These are phyloP conservation scores for Eremothecium gossypii DNA, from an alignment of 1,139 yeast species.

Conservation along the genomic window DNA sequence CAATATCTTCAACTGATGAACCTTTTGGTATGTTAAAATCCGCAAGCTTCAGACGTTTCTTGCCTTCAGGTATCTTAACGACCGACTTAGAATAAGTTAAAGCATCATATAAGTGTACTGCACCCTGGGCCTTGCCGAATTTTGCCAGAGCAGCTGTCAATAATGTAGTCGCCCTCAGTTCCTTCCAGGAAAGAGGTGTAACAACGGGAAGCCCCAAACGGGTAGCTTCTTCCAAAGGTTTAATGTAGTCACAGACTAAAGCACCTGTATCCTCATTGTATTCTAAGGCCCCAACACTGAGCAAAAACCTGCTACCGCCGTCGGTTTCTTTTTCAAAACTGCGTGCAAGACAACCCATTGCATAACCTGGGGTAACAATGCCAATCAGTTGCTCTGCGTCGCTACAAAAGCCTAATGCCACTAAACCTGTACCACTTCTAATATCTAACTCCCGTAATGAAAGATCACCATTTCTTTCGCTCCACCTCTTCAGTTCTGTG, in stretches of 20 bases:
- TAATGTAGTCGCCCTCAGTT: slow-evolving; percentile 60
- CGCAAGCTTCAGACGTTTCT: slow-evolving; percentile 6
- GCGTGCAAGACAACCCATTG: slow-evolving; percentile 39
- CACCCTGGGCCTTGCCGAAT: slow-evolving; percentile 37
- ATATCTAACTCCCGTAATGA: slow-evolving; percentile 47
- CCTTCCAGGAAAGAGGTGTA: slow-evolving; percentile 53
- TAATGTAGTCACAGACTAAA: slow-evolving; percentile 58
- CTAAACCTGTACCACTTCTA: slow-evolving; percentile 77
- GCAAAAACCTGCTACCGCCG: slow-evolving; percentile 41
- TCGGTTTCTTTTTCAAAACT: slow-evolving; percentile 47
- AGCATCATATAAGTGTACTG: slow-evolving; percentile 74
- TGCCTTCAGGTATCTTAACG: slow-evolving; percentile 40
- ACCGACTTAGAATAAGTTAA: slow-evolving; percentile 53
- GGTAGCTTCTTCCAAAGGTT: slow-evolving; percentile 56
- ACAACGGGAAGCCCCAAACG: slow-evolving; percentile 62
- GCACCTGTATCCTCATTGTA: slow-evolving; percentile 45
- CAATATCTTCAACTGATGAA: slow-evolving; percentile 47
- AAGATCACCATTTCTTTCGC: slow-evolving; percentile 45
- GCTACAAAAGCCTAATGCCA: slow-evolving; percentile 64
- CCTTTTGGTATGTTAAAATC: slow-evolving; percentile 21
- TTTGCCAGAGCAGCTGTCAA: slow-evolving; percentile 59
- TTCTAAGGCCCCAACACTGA: slow-evolving; percentile 68
- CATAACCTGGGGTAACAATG: slow-evolving; percentile 56
- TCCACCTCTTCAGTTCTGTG: slow-evolving; percentile 53
- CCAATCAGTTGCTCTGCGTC: slow-evolving; percentile 38